Conservation (phyloP, 345 rosid species). For the Passiflora organensis region DNA sequence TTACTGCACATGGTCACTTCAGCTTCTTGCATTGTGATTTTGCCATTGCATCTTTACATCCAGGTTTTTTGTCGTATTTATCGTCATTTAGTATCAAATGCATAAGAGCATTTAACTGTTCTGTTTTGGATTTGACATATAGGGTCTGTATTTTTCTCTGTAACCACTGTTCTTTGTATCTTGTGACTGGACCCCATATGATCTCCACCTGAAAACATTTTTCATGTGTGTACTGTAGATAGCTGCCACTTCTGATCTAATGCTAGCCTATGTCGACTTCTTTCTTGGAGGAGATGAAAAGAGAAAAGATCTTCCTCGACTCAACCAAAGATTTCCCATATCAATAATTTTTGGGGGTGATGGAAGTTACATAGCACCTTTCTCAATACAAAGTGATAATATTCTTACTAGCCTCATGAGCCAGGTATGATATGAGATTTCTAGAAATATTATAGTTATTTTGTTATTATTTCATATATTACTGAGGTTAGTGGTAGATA, state of each 20-base stretch:
- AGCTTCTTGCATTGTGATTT: too few relatives aligned
- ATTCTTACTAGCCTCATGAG: conserved; percentile 83
- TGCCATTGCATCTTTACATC: too few relatives aligned
- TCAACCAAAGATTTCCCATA: conserved; percentile 73
- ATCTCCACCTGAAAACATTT: conserved; percentile 4
- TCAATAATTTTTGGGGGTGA: conserved; percentile 89
- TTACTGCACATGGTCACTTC: not conserved
- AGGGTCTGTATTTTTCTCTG: too few relatives aligned
- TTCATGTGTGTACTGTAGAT: conserved; percentile 44
- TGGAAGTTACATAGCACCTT: conserved; percentile 97
- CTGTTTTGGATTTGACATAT: too few relatives aligned
- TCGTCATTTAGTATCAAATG: too few relatives aligned
- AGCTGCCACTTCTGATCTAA: conserved; percentile 92
- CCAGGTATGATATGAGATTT: conserved; percentile 51
- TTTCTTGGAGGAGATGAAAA: conserved; percentile 99
- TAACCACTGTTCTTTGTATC: too few relatives aligned
- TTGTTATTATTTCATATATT: not conserved
- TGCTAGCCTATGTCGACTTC: conserved; percentile 95
- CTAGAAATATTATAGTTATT: not conserved
- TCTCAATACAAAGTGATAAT: conserved; percentile 89
- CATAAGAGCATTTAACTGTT: too few relatives aligned
- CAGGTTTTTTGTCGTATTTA: too few relatives aligned
- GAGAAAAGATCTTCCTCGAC: conserved; percentile 77
- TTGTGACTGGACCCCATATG: not conserved
- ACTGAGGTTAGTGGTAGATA: not conserved